Evolutionary conservation across 768 basidiomycete species (phyloP), one percentile per base, ranked within the genome.

Genomic region (Naganishia antarctica): DNA sequence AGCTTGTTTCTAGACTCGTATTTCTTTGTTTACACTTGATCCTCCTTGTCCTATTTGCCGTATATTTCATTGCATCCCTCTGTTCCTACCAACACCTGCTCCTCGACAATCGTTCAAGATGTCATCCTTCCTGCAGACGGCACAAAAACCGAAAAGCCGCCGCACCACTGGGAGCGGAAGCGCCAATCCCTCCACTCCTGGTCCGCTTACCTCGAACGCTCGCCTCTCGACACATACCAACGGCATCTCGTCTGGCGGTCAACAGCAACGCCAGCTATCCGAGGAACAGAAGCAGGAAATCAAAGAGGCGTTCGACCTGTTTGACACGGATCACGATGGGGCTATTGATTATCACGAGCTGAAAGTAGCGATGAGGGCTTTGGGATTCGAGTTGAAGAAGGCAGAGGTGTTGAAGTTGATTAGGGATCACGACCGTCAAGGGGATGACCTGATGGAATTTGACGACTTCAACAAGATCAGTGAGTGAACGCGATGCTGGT

Each of bases 341-440:
- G 86, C 84, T 58, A 82, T 98, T 63, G 96, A 97, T 80, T 98
- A 98, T 79, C 96, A 99, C 80, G 96, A 99, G 76, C 84, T 98
- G 72, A 99, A 98, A 79, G 96, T 99, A 72, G 92, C 94, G 58
- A 93, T 99, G 90, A 84, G 96, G 47, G 96, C 96, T 1, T 80
- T 99, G 64, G 96, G 96, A 1, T 98, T 98, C 76, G 96, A 98
- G 77, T 77, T 96, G 80, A 98, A 98, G 82, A 99, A 98, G 80
- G 91, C 91, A 0, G 96, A 99, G 78, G 93, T 99, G 45, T 80
- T 99, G 70, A 98, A 97, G 78, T 83, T 97, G 29, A 81, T 99
- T 60, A 81, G 91, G 29, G 94, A 97, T 73, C 86, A 92, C 69
- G 90, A 92, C 78, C 89, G 89, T 80, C 84, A 85, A 2, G 88